Base-by-base conservation (phyloP, 2,329 filamentous ascomycete genomes). In the Leptographium procerum region DNA sequence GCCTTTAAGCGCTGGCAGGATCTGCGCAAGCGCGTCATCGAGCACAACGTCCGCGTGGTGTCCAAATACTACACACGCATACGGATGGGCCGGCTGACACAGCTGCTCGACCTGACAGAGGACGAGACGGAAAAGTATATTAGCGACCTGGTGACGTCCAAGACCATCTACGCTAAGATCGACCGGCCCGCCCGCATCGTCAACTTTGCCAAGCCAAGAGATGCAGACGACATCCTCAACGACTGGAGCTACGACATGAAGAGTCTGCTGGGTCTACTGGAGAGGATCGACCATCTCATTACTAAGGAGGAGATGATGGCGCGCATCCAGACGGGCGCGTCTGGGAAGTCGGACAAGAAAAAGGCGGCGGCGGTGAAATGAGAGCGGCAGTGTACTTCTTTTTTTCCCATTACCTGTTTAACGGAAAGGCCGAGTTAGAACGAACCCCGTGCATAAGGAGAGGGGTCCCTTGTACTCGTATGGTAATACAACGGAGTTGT, bases 251-350 rank as follows among this genome's bases (percentile, higher is more conserved):
- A 89, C 68, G 96, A 96, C 73, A 97, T 72, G 84, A 72, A 71
- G 68, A 88, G 83, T 66, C 73, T 92, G 66, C 73, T 92, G 60
- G 87, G 86, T n/a, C 73, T 89, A 60, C 70, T 92, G 66, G 88
- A 91, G 78, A 77, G 88, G 55, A 95, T 99, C 61, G 94, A 99
- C 70, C 94, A 99, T 72, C 79, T 99, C 67, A 99, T 99, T 69
- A 99, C 95, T 58, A 97, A 97, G 80, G 94, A 99, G 75, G 94
- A 99, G 80, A 99, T 99, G 94, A 99, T 99, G 94, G 94, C 94
- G 47, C 83, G 91, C 60, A 97, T 99, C 67, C 87, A 94, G 72
- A 89, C 89, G 7, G 78, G 70, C 8, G 75, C 73, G 55, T 71
- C 65, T 7, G 50, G 28, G 29, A 55, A 52, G 51, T 31, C 33